Conservation (phyloP, 768 basidiomycete species). For the Boletus sensibilis region DNA sequence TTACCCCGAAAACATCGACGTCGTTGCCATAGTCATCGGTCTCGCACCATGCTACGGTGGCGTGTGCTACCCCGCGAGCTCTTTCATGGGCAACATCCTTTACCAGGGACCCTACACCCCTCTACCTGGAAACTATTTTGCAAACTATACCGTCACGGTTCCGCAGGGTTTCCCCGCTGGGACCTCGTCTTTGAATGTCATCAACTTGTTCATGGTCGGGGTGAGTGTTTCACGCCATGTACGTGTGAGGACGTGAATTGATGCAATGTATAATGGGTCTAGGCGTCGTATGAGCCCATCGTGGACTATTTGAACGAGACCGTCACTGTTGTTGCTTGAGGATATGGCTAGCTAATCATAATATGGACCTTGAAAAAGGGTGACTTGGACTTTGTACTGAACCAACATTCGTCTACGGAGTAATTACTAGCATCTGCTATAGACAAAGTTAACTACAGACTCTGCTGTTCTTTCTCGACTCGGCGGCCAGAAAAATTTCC, state of each 20-base stretch:
- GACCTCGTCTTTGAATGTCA: slow-evolving; percentile 35
- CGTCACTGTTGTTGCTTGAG: slow-evolving; percentile 12
- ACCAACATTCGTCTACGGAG: background rate
- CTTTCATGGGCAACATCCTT: slow-evolving; percentile 32
- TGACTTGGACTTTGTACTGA: background rate
- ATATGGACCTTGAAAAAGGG: background rate
- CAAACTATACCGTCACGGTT: slow-evolving; percentile 34
- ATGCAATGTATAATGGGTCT: background rate
- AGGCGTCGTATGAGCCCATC: slow-evolving; percentile 12
- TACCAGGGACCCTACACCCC: slow-evolving; percentile 37
- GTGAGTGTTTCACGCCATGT: slow-evolving; percentile 28
- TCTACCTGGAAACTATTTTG: slow-evolving; percentile 13
- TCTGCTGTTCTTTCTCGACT: background rate
- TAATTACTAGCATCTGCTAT: background rate
- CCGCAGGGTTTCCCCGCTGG: slow-evolving; percentile 30
- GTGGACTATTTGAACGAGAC: slow-evolving; percentile 26
- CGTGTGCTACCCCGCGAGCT: slow-evolving; percentile 23
- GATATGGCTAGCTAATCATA: background rate
- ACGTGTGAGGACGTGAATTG: background rate
- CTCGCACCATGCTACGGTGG: slow-evolving; percentile 26
- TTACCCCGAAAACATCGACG: slow-evolving; percentile 24
- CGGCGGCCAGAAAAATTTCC: background rate
- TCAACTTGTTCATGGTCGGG: slow-evolving; percentile 40
- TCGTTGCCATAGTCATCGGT: slow-evolving; percentile 34
- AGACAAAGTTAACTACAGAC: background rate